phyloP scores from a whole-genome alignment of 148 eudicot genomes.

The Salicornia ramosissima region DNA sequence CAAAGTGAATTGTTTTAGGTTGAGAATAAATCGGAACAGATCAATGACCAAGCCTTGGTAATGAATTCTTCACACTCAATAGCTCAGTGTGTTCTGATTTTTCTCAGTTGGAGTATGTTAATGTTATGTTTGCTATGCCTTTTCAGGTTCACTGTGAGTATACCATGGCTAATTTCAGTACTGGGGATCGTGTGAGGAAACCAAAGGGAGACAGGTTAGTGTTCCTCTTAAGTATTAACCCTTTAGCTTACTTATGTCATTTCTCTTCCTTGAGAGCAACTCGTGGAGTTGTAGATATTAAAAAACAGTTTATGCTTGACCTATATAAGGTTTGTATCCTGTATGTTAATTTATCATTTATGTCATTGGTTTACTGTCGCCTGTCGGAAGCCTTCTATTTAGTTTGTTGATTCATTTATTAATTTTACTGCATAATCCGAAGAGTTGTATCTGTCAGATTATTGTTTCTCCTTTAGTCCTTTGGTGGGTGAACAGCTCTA shows the following conservation, averaged over 20 bases:
- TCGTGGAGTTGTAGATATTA: background rate
- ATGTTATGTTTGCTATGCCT: background rate
- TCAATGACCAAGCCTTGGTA: slow-evolving; percentile 86
- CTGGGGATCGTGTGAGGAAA: slow-evolving; percentile 90
- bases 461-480: no score
- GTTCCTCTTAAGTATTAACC: background rate
- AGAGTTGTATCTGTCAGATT: no score
- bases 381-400: no score
- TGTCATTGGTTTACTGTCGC: background rate
- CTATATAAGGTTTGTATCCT: background rate
- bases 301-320: no score
- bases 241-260: background rate
- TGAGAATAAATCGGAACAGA: slow-evolving; percentile 65
- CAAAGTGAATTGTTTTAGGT: slow-evolving; percentile 44
- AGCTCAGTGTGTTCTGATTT: background rate
- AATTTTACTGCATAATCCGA: no score
- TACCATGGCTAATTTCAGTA: slow-evolving; percentile 97
- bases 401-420: no score
- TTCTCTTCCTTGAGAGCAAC: background rate
- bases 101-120: background rate
- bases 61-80: slow-evolving; percentile 9
- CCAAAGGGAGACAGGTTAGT: slow-evolving; percentile 93
- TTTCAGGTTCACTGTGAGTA: slow-evolving; percentile 85
- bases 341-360: background rate
- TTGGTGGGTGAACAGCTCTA: no score